Conservation (phyloP, 2,329 filamentous ascomycete genomes). For the Sporothrix curviconia region DNA sequence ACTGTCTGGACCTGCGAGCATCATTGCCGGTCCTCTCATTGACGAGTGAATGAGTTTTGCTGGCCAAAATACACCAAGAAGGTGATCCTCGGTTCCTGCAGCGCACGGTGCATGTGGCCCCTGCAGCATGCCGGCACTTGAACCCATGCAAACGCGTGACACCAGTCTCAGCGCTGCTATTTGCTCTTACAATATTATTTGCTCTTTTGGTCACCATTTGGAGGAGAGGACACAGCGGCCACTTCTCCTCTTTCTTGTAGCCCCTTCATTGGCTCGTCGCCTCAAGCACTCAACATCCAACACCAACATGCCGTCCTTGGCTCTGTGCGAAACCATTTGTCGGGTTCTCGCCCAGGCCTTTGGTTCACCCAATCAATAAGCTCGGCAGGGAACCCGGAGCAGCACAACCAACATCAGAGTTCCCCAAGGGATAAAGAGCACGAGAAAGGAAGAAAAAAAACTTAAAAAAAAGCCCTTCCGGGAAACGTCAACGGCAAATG, state of each 20-base stretch:
- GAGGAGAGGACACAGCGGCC: too few species aligned
- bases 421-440: background rate
- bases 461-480: background rate
- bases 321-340: too few species aligned
- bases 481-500: too few species aligned
- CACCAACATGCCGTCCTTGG: too few species aligned
- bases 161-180: background rate
- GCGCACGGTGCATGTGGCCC: constrained; percentile 3
- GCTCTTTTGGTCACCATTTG: background rate
- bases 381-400: background rate
- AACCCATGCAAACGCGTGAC: background rate
- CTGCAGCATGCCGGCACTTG: constrained; percentile 4
- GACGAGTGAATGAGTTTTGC: background rate
- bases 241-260: too few species aligned
- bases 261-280: too few species aligned
- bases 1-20: too few species aligned
- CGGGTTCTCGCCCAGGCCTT: background rate
- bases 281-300: too few species aligned
- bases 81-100: background rate
- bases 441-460: background rate
- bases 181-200: background rate
- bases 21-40: background rate
- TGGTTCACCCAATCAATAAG: background rate
- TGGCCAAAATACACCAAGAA: too few species aligned
- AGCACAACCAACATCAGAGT: background rate